These are phyloP conservation scores for Solanum chiquidenum DNA, from an alignment of 257 asterid species.

Conservation along the genomic window DNA sequence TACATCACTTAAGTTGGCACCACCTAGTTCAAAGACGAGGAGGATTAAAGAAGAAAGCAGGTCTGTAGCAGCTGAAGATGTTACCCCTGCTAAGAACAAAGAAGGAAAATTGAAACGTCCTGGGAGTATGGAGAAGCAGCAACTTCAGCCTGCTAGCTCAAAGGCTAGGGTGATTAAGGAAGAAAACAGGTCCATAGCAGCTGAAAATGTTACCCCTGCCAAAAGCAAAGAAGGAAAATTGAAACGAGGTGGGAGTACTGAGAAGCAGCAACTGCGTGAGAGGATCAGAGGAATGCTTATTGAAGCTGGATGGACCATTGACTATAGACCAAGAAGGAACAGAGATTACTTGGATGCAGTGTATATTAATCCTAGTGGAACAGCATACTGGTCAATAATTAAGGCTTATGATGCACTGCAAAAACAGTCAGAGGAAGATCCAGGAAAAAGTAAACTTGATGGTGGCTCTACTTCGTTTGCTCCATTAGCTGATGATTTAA, in stretches of 20 bases:
- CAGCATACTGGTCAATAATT: conserved; percentile 93
- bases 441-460: conserved; percentile 20
- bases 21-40: conserved; percentile 46
- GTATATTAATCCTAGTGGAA: conserved; percentile 77
- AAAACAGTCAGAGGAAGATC: conserved; percentile 54
- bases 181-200: conserved; percentile 17
- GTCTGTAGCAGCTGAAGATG: conserved; percentile 12
- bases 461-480: conserved; percentile 50
- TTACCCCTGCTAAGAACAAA: conserved; percentile 5
- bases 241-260: conserved; percentile 79
- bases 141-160: conserved; percentile 45
- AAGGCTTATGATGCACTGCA: conserved; percentile 94
- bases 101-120: conserved; percentile 52
- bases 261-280: conserved; percentile 86
- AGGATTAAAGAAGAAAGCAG: conserved; percentile 43
- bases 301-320: conserved; percentile 83
- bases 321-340: conserved; percentile 89
- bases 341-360: conserved; percentile 96
- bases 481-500: conserved; percentile 67
- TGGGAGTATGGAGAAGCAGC: conserved; percentile 86
- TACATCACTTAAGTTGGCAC: conserved; percentile 59
- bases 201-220: conserved; percentile 9
- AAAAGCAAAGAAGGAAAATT: conserved; percentile 30
- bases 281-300: conserved; percentile 74
- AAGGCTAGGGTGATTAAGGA: conserved; percentile 49